Percentiles rank a stretch among this genome's conserved stretches.
phyloP scores from a whole-genome alignment of 2,329 filamentous ascomycete species.

The Didymellaceae sp. region DNA sequence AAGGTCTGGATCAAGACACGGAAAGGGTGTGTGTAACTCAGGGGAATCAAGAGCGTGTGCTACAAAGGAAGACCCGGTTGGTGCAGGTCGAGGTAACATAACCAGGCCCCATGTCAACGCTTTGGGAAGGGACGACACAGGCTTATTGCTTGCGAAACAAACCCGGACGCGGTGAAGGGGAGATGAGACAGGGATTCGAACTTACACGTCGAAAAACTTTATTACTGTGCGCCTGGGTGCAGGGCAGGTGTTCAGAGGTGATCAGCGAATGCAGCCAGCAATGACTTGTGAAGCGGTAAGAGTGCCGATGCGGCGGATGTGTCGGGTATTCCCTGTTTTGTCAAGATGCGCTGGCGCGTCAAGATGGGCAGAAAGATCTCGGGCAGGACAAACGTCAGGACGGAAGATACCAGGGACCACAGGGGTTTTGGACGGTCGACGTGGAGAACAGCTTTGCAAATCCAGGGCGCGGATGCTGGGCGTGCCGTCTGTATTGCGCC shows the following conservation, averaged over 20 bases:
- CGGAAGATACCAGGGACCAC: conserved; percentile 34
- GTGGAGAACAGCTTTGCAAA: conserved; percentile 17
- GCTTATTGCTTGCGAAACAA: conserved; percentile 37
- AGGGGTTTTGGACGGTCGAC: conserved; percentile 33
- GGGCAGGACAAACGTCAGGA: conserved; percentile 30
- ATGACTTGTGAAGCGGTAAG: conserved; percentile 37
- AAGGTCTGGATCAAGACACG: conserved; percentile 21
- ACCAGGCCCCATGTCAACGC: conserved; percentile 39
- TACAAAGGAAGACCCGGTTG: conserved; percentile 45
- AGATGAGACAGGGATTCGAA: conserved; percentile 45
- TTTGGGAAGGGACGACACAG: conserved; percentile 37
- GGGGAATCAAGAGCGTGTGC: conserved; percentile 38
- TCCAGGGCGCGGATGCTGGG: conserved; percentile 23
- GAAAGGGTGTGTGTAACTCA: conserved; percentile 36
- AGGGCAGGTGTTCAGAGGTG: conserved; percentile 34
- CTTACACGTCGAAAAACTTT: conserved; percentile 32
- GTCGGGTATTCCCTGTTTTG: conserved; percentile 42
- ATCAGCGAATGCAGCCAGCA: conserved; percentile 33
- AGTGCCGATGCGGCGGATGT: conserved; percentile 37
- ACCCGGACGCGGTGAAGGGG: conserved; percentile 33
- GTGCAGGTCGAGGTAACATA: conserved; percentile 40
- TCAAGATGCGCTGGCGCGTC: conserved; percentile 36
- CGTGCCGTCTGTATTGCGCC: conserved; percentile 20
- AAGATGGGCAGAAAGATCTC: conserved; percentile 20
- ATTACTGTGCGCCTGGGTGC: conserved; percentile 30